These are phyloP conservation scores for Ganoderma lucidum DNA, from an alignment of 1,284 basidiomycete species.

Conservation along the genomic window DNA sequence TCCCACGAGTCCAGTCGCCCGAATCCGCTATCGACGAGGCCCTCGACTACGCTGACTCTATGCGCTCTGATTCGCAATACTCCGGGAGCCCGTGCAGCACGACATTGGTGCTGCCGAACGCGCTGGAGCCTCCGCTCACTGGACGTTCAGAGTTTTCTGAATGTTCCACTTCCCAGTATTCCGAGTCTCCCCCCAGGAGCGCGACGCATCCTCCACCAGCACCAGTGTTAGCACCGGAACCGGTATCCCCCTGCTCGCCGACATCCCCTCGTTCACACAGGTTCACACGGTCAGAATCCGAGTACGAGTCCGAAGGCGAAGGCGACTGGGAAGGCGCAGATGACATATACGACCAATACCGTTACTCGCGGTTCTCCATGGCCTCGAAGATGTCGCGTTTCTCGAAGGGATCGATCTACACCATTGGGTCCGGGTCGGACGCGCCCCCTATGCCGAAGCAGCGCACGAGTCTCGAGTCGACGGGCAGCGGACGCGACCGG, in stretches of 20 bases:
- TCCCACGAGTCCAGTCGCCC: conserved; percentile 21
- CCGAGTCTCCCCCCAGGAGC: conserved; percentile 9
- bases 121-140: conserved; percentile 12
- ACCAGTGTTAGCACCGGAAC: conserved; percentile 9
- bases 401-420: conserved; percentile 41
- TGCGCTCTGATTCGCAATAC: conserved; percentile 26
- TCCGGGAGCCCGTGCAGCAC: conserved; percentile 18
- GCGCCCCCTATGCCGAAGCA: conserved; percentile 47
- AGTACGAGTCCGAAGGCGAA: conserved; percentile 46
- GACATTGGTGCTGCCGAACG: not conserved
- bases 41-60: conserved; percentile 13
- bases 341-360: conserved; percentile 80
- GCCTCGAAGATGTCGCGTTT: conserved; percentile 49
- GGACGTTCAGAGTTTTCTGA: conserved; percentile 12
- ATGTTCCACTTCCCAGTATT: conserved; percentile 20
- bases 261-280: not conserved
- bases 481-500: conserved; percentile 13
- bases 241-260: conserved; percentile 24
- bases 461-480: conserved; percentile 35
- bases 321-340: conserved; percentile 65
- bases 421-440: conserved; percentile 32
- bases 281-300: conserved; percentile 36
- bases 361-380: conserved; percentile 71
- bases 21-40: conserved; percentile 29
- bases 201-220: conserved; percentile 1